Conservation (phyloP, 768 basidiomycete genomes). For the Boletus insuetus region DNA sequence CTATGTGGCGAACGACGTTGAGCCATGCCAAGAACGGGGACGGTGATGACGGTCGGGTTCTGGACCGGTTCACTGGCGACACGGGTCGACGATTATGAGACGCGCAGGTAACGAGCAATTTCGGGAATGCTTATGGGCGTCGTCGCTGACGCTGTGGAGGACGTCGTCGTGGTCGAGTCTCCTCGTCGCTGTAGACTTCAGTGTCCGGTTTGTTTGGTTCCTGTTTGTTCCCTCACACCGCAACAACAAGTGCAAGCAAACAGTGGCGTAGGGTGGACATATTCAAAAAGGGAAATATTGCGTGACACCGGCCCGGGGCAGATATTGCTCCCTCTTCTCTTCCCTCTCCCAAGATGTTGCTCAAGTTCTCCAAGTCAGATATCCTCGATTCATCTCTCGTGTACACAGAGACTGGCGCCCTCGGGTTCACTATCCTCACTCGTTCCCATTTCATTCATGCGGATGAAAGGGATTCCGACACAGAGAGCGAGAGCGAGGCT, state of each 20-base stretch:
- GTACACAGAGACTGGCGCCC: constrained; percentile 49
- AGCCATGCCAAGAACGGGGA: constrained; percentile 35
- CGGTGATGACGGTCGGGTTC: constrained; percentile 14
- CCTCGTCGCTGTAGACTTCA: constrained; percentile 29
- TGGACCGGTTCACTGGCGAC: constrained; percentile 10
- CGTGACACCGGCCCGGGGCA: background rate
- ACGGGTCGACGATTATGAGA: constrained; percentile 9
- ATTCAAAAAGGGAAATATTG: constrained; percentile 1
- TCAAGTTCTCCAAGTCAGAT: constrained; percentile 57
- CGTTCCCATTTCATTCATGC: constrained; percentile 31
- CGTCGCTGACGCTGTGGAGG: constrained; percentile 20
- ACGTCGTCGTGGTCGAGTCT: constrained; percentile 23
- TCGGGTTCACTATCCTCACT: constrained; percentile 51
- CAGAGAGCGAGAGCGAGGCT: constrained; percentile 26
- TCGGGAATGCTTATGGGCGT: constrained; percentile 4
- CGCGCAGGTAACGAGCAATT: background rate
- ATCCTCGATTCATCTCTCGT: constrained; percentile 56
- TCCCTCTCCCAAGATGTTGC: constrained; percentile 40
- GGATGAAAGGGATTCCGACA: constrained; percentile 27
- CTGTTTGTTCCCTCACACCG: constrained; percentile 31
- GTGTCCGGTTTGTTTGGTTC: constrained; percentile 28
- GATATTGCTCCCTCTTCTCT: background rate
- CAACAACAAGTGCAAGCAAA: constrained; percentile 29
- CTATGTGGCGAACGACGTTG: constrained; percentile 46
- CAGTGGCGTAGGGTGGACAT: constrained; percentile 20